Conservation (phyloP, 2,329 filamentous ascomycete genomes). For the Sclerotinia sclerotiorum region DNA sequence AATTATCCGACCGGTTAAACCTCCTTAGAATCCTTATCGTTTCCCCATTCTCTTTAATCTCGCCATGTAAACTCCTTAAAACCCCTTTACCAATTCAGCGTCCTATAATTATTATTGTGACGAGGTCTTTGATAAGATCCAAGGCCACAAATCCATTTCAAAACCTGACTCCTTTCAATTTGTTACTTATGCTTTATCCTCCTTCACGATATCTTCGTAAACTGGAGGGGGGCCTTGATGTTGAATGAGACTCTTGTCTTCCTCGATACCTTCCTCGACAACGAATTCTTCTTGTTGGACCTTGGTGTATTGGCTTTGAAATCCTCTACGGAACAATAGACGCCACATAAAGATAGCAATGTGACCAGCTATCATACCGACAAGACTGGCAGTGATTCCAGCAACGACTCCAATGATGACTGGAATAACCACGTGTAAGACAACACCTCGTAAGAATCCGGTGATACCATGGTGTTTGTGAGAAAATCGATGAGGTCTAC, state of each 20-base stretch:
- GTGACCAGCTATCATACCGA: slow-evolving; percentile 66
- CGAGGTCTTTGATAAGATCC: not conserved
- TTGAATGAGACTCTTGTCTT: slow-evolving; percentile 34
- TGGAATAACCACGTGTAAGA: slow-evolving; percentile 64
- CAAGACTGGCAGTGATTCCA: slow-evolving; percentile 64
- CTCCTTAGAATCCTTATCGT: not conserved
- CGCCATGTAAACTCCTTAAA: slow-evolving; percentile 13
- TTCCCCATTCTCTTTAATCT: not conserved
- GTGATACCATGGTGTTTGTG: slow-evolving; percentile 46
- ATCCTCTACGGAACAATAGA: slow-evolving; percentile 50
- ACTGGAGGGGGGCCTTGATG: slow-evolving; percentile 38
- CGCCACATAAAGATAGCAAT: slow-evolving; percentile 60
- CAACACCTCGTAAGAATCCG: slow-evolving; percentile 54
- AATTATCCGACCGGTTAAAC: not conserved
- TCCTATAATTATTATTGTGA: not conserved
- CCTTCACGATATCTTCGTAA: slow-evolving; percentile 33
- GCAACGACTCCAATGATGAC: slow-evolving; percentile 67
- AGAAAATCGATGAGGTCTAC: slow-evolving; percentile 39
- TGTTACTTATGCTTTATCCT: slow-evolving; percentile 28
- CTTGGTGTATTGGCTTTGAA: slow-evolving; percentile 27
- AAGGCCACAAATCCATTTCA: not conserved
- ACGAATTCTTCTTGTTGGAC: slow-evolving; percentile 32
- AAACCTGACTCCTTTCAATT: not conserved
- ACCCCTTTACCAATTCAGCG: not conserved
- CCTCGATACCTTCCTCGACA: slow-evolving; percentile 29